Conservation (phyloP, 768 basidiomycete species). For the Rhizopogon salebrosus region DNA sequence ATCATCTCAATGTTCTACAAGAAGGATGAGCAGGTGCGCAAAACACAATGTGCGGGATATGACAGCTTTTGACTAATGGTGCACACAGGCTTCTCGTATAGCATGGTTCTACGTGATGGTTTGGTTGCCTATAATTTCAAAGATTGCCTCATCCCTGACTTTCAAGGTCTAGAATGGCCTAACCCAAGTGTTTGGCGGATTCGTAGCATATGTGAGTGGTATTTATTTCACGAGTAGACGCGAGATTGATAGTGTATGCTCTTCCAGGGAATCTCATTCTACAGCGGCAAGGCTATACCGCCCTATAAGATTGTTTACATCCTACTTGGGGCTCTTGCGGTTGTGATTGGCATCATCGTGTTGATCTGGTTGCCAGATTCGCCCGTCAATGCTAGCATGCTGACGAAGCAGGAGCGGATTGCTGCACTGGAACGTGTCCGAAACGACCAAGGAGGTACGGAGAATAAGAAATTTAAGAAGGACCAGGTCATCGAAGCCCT, state of each 20-base stretch:
- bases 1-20: slow-evolving; percentile 66
- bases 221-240: background rate
- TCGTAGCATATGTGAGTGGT: slow-evolving; percentile 50
- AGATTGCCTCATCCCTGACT: background rate
- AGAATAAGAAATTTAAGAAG: slow-evolving; percentile 55
- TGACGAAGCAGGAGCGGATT: slow-evolving; percentile 55
- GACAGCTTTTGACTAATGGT: slow-evolving; percentile 4
- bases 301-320: slow-evolving; percentile 62
- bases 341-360: slow-evolving; percentile 50
- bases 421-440: slow-evolving; percentile 62
- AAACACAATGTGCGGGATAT: background rate
- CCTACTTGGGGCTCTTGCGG: slow-evolving; percentile 55
- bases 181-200: slow-evolving; percentile 57
- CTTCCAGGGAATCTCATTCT: slow-evolving; percentile 50
- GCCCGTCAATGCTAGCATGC: slow-evolving; percentile 51
- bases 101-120: slow-evolving; percentile 69
- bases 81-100: slow-evolving; percentile 44
- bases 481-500: slow-evolving; percentile 55
- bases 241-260: background rate
- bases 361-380: slow-evolving; percentile 63
- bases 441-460: slow-evolving; percentile 58
- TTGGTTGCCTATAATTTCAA: slow-evolving; percentile 2
- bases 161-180: slow-evolving; percentile 44
- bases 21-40: slow-evolving; percentile 55
- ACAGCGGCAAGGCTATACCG: slow-evolving; percentile 39